These are phyloP conservation scores for Tolypocladium inflatum DNA, from an alignment of 2,329 filamentous ascomycete genomes.

Conservation along the genomic window DNA sequence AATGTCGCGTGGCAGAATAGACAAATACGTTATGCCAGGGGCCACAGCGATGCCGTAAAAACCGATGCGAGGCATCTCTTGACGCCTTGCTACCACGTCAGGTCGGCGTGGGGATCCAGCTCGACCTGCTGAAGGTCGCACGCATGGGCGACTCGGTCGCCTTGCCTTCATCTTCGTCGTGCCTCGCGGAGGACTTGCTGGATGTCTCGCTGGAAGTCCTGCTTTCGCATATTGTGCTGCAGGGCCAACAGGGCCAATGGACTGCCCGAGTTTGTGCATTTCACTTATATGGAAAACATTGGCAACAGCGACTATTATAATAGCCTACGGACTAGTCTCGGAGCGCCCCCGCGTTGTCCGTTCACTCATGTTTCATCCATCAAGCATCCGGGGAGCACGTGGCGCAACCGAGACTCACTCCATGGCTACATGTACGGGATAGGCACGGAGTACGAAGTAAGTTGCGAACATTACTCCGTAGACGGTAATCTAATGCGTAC, in stretches of 20 bases:
- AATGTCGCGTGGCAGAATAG: constrained; percentile 10
- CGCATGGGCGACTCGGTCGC: background rate
- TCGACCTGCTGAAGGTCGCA: background rate
- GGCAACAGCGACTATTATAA: background rate
- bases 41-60: constrained; percentile 14
- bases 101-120: background rate
- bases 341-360: no score
- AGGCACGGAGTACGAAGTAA: no score
- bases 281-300: background rate
- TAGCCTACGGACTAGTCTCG: no score
- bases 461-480: no score
- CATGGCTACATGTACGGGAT: no score
- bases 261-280: background rate
- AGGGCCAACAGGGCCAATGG: background rate
- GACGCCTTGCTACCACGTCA: constrained; percentile 11
- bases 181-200: background rate
- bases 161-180: background rate
- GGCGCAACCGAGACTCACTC: no score
- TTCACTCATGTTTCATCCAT: no score
- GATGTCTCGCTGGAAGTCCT: background rate
- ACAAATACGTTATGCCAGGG: constrained; percentile 16
- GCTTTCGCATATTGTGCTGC: background rate
- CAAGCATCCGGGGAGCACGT: no score
- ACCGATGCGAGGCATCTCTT: constrained; percentile 14
- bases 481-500: no score